A percentile compares a stretch with the other conserved stretches of the same genome.
Conservation (phyloP, 257 asterid genomes). For the Coffea canephora region DNA sequence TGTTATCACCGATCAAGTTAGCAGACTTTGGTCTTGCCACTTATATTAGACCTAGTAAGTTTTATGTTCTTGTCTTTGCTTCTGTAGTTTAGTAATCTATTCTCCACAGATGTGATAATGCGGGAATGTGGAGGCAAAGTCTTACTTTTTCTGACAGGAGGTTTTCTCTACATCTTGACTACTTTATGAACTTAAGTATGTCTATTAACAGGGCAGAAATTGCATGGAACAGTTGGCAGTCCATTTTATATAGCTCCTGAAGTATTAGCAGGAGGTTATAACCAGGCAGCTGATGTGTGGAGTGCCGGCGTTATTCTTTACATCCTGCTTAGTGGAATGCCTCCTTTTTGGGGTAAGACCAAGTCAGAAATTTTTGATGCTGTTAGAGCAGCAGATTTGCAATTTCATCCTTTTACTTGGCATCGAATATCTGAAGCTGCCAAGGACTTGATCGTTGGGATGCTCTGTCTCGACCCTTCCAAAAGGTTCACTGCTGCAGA, state of each 20-base stretch:
- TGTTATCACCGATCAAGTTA: constrained; percentile 52
- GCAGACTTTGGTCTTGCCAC: constrained; percentile 72
- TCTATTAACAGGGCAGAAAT: constrained; percentile 38
- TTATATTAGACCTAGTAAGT: constrained; percentile 39
- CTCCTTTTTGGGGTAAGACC: constrained; percentile 71
- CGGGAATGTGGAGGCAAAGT: neutral
- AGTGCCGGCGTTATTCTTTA: constrained; percentile 68
- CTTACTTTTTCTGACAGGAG: neutral
- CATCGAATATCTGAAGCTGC: constrained; percentile 48
- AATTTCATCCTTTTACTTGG: constrained; percentile 48
- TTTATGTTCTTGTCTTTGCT: neutral
- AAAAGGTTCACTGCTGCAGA: constrained; percentile 48
- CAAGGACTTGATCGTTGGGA: constrained; percentile 46
- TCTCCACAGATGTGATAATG: neutral
- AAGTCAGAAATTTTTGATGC: constrained; percentile 58
- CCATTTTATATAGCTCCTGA: constrained; percentile 69
- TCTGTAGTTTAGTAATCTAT: neutral
- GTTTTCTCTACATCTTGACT: neutral
- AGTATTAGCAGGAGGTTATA: constrained; percentile 51
- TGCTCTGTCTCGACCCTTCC: constrained; percentile 49
- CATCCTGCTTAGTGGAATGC: constrained; percentile 60
- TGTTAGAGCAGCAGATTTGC: constrained; percentile 51
- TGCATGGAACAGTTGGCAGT: constrained; percentile 64
- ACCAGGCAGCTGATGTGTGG: constrained; percentile 63
- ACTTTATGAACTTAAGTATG: neutral